Conservation (phyloP, 768 basidiomycete species). For the Gautieria morchelliformis region DNA sequence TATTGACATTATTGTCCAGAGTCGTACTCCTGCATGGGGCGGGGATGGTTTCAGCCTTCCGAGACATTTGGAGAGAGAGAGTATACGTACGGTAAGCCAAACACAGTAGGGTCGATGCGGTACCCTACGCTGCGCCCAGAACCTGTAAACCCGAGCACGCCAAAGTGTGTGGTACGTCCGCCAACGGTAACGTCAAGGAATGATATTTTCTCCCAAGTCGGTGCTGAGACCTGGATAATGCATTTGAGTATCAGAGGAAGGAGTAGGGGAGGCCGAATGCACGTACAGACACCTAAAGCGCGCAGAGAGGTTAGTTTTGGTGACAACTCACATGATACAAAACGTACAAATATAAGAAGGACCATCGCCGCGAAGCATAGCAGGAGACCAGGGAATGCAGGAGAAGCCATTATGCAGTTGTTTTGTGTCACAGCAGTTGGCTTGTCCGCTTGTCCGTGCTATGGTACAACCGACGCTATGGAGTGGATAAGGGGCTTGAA, state of each 20-base stretch:
- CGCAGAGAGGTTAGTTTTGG: not conserved
- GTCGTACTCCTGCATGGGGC: conserved; percentile 17
- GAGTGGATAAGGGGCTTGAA: too few species aligned
- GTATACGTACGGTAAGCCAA: conserved; percentile 35
- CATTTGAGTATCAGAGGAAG: too few species aligned
- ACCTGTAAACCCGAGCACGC: conserved; percentile 72
- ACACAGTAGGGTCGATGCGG: conserved; percentile 23
- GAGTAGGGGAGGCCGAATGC: not conserved
- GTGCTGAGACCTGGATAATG: conserved; percentile 46
- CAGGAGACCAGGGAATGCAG: conserved; percentile 62
- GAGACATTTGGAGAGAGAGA: not conserved
- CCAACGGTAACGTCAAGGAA: conserved; percentile 49
- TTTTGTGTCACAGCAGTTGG: too few species aligned
- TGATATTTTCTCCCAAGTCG: conserved; percentile 63
- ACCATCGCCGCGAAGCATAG: conserved; percentile 64
- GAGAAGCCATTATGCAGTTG: conserved; percentile 34
- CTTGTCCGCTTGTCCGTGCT: too few species aligned
- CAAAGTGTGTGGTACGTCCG: conserved; percentile 40
- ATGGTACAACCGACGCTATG: too few species aligned
- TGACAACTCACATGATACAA: not conserved
- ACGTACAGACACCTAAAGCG: conserved; percentile 1
- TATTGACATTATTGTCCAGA: conserved; percentile 40
- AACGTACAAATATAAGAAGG: conserved; percentile 57
- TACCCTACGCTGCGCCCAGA: conserved; percentile 51
- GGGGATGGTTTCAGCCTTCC: not conserved